Conservation (phyloP, 2,329 filamentous ascomycete species). For the Claviceps humidiphila region DNA sequence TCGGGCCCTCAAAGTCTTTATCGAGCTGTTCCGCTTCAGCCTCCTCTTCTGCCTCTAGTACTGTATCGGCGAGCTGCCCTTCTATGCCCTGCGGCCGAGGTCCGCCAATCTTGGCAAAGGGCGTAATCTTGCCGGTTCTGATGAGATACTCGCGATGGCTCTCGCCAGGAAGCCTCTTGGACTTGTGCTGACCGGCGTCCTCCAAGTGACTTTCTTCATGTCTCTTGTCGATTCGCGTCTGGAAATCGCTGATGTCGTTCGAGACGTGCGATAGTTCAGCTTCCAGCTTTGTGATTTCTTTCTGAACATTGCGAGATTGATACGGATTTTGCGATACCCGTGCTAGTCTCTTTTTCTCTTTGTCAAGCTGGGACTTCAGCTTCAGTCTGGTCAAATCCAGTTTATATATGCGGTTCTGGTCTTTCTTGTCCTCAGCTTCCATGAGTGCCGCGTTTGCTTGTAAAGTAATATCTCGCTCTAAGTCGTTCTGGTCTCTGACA, state of each 20-base stretch:
- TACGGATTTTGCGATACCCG: constrained; percentile 30
- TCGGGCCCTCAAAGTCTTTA: constrained; percentile 31
- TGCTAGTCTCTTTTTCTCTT: constrained; percentile 33
- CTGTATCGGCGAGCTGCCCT: constrained; percentile 60
- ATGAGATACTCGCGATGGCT: constrained; percentile 81
- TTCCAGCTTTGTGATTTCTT: constrained; percentile 54
- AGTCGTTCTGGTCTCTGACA: constrained; percentile 74
- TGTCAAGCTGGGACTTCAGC: constrained; percentile 51
- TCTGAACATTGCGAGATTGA: constrained; percentile 44
- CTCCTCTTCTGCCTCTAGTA: constrained; percentile 73
- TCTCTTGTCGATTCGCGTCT: constrained; percentile 65
- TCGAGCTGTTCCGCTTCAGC: constrained; percentile 30
- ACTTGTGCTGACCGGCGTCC: constrained; percentile 31
- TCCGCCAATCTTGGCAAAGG: constrained; percentile 68
- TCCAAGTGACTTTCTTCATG: constrained; percentile 39
- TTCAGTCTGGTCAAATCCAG: constrained; percentile 41
- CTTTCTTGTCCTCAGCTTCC: constrained; percentile 49
- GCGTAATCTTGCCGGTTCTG: constrained; percentile 92
- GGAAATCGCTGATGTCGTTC: constrained; percentile 67
- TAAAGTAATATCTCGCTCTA: constrained; percentile 71
- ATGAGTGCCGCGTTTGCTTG: constrained; percentile 47
- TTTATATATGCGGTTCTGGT: constrained; percentile 49
- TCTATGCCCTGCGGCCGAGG: constrained; percentile 47
- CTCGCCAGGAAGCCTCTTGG: constrained; percentile 60
- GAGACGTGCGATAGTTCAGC: constrained; percentile 50